Evolutionary conservation across 192 early-diverging fungal species (phyloP).

Genomic region (Mortierella alpina): DNA sequence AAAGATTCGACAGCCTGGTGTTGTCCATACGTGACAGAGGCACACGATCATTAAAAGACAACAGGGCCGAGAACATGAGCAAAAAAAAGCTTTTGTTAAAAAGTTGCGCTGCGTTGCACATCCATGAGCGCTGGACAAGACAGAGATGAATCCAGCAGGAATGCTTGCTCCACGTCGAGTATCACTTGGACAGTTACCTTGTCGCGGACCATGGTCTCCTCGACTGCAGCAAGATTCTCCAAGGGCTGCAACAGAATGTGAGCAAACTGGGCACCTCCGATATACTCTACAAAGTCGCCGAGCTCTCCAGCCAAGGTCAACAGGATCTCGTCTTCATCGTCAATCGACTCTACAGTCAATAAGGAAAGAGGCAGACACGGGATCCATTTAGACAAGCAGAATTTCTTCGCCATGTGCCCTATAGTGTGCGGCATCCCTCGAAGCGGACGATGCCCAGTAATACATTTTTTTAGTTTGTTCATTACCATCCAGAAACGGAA

Average conservation of each 20-base stretch:
- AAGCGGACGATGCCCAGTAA: neutral
- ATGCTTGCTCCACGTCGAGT: neutral
- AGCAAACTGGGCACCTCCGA: slow-evolving; percentile 90
- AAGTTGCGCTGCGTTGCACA: too few relatives aligned
- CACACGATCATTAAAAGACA: neutral
- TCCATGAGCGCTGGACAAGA: neutral
- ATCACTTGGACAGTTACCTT: slow-evolving; percentile 70
- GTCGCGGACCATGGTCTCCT: slow-evolving; percentile 98
- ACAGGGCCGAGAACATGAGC: too few relatives aligned
- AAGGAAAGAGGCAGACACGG: neutral
- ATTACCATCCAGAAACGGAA: slow-evolving; percentile 97
- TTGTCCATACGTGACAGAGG: neutral
- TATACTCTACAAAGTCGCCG: slow-evolving; percentile 90
- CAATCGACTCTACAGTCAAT: slow-evolving; percentile 86
- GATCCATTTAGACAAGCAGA: neutral
- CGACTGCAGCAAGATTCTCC: slow-evolving; percentile 96
- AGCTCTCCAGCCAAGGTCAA: slow-evolving; percentile 94
- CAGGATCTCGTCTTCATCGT: slow-evolving; percentile 99
- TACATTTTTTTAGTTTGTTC: neutral
- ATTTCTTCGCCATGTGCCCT: too few relatives aligned
- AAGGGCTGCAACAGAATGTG: slow-evolving; percentile 91
- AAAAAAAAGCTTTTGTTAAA: too few relatives aligned
- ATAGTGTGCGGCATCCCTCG: neutral
- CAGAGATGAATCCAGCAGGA: neutral
- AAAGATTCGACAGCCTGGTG: slow-evolving; percentile 93